Evolutionary conservation across 2,329 filamentous ascomycete species (phyloP).

Genomic region (Exophiala aquamarina): DNA sequence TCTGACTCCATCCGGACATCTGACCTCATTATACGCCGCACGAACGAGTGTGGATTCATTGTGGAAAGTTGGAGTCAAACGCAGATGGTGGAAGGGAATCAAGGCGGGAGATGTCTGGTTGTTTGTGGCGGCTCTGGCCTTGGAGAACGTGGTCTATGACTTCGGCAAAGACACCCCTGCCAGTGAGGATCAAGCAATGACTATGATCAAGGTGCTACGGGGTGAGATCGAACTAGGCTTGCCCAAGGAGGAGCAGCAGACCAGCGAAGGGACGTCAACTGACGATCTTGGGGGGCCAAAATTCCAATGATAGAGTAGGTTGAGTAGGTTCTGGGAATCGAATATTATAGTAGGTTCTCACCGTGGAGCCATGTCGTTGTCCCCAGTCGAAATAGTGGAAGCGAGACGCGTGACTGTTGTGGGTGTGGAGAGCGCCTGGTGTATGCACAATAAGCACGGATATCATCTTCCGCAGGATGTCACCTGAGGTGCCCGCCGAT

Average conservation of each 20-base stretch:
- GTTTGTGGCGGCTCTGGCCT: constrained; percentile 74
- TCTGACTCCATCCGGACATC: constrained; percentile 47
- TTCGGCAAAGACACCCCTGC: constrained; percentile 16
- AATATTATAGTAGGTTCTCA: too few species aligned
- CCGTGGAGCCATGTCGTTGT: too few species aligned
- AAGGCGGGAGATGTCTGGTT: constrained; percentile 80
- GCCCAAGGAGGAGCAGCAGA: constrained; percentile 6
- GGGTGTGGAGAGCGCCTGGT: too few species aligned
- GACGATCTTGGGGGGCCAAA: background rate
- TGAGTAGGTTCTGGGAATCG: too few species aligned
- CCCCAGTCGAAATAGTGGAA: too few species aligned
- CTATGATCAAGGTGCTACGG: constrained; percentile 24
- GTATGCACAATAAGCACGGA: too few species aligned
- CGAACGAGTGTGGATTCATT: constrained; percentile 76
- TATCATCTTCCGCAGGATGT: too few species aligned
- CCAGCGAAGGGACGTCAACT: constrained; percentile 2
- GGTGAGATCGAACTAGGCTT: constrained; percentile 28
- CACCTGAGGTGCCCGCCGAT: too few species aligned
- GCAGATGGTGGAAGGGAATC: constrained; percentile 81
- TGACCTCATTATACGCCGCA: constrained; percentile 75
- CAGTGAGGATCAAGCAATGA: constrained; percentile 18
- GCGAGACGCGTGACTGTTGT: too few species aligned
- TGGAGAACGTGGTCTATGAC: constrained; percentile 27
- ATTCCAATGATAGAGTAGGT: background rate
- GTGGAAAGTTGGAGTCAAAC: constrained; percentile 94